Conservation (phyloP, 116 monocot species). For the Posidonia oceanica region DNA sequence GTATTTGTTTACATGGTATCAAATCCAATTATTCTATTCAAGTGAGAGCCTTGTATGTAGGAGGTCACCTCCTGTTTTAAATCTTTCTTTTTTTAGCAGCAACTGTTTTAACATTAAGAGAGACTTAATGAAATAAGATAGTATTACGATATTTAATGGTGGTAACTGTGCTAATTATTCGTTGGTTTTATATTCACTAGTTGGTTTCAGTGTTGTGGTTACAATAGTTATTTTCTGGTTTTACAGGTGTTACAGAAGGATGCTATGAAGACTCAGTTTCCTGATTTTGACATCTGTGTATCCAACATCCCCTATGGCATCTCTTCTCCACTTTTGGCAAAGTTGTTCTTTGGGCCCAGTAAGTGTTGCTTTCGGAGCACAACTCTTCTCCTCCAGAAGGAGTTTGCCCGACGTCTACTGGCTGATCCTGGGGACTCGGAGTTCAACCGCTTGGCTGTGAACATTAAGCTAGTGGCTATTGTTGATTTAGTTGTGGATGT, state of each 20-base stretch:
- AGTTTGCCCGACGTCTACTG: conserved; percentile 64
- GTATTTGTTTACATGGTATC: no score
- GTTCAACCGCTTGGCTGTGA: conserved; percentile 64
- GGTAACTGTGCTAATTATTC: no score
- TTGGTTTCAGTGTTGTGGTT: no score
- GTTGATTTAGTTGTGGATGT: conserved; percentile 64
- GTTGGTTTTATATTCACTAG: no score
- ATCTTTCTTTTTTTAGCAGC: no score
- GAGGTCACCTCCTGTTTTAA: no score
- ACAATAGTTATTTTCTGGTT: conserved; percentile 3
- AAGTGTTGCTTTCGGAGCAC: conserved; percentile 38
- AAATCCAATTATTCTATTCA: no score
- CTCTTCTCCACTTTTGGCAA: conserved; percentile 75
- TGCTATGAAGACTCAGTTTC: conserved; percentile 49
- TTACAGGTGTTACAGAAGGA: conserved; percentile 55
- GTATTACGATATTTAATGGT: no score
- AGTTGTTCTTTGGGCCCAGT: conserved; percentile 34
- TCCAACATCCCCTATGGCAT: conserved; percentile 90
- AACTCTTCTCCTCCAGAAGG: conserved; percentile 79
- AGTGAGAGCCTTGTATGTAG: no score
- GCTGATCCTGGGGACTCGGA: conserved; percentile 66
- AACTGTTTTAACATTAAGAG: no score
- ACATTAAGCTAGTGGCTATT: conserved; percentile 53
- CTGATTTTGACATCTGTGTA: conserved; percentile 60
- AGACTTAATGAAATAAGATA: no score